Conservation (phyloP, 345 rosid species). For the Salix caprea region DNA sequence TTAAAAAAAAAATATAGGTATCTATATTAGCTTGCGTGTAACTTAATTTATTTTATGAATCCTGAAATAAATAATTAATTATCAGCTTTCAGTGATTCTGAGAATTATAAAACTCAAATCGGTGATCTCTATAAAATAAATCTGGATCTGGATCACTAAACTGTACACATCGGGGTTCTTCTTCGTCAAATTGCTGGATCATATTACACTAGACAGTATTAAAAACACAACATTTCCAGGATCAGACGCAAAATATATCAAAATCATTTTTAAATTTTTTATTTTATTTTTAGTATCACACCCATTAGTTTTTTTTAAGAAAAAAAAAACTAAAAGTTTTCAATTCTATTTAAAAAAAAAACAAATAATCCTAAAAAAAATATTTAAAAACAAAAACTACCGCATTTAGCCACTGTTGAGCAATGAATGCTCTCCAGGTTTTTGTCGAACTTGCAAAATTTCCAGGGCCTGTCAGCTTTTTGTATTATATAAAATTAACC, state of each 20-base stretch:
- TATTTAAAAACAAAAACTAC: too few species aligned
- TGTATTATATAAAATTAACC: neutral
- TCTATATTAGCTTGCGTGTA: fast-evolving
- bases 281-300: too few species aligned
- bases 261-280: too few species aligned
- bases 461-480: neutral
- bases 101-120: too few species aligned
- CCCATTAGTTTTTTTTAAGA: too few species aligned
- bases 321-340: too few species aligned
- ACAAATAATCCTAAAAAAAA: too few species aligned
- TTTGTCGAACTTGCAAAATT: neutral
- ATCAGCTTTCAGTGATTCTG: fast-evolving
- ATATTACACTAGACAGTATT: neutral
- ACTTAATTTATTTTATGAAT: too few species aligned
- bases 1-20: neutral
- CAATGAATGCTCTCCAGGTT: neutral
- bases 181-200: neutral
- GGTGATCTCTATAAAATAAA: too few species aligned
- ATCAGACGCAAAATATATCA: neutral
- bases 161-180: neutral
- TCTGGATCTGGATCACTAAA: too few species aligned
- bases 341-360: too few species aligned
- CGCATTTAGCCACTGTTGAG: neutral
- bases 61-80: too few species aligned
- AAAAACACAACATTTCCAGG: neutral